Conservation (phyloP, 225 moss, liverwort and hornwort species). For the Polytrichum commune region DNA sequence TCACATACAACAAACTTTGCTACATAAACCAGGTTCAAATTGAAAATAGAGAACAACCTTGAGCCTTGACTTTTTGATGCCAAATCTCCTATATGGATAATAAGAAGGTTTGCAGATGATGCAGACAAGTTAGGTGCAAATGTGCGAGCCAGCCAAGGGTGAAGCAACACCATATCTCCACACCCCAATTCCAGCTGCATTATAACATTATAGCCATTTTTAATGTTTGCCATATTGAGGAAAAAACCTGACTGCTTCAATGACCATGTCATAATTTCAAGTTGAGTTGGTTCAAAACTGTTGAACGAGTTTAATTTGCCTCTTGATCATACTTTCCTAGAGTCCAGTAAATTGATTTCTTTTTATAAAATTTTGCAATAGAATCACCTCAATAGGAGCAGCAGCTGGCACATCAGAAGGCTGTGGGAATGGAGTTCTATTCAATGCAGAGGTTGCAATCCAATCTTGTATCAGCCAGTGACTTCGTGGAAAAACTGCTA, state of each 20-base stretch:
- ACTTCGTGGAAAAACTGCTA: conserved; percentile 60
- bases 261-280: no score
- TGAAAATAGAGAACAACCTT: neutral
- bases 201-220: neutral
- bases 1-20: no score
- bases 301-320: no score
- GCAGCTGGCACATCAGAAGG: conserved; percentile 48
- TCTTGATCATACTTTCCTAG: no score
- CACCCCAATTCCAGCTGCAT: conserved; percentile 57
- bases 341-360: no score
- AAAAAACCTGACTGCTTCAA: no score
- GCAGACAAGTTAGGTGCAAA: conserved; percentile 51
- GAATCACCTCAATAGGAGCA: conserved; percentile 33
- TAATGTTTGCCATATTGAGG: no score
- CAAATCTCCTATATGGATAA: conserved; percentile 20
- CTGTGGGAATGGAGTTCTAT: conserved; percentile 17
- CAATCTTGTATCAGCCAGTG: conserved; percentile 46
- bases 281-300: no score
- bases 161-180: conserved; percentile 63
- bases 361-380: no score
- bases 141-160: conserved; percentile 48
- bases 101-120: conserved; percentile 25
- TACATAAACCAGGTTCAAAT: no score
- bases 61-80: neutral
- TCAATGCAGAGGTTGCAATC: conserved; percentile 15